These are phyloP conservation scores for Podila clonocystis DNA, from an alignment of 192 early-diverging fungal genomes.

Conservation along the genomic window DNA sequence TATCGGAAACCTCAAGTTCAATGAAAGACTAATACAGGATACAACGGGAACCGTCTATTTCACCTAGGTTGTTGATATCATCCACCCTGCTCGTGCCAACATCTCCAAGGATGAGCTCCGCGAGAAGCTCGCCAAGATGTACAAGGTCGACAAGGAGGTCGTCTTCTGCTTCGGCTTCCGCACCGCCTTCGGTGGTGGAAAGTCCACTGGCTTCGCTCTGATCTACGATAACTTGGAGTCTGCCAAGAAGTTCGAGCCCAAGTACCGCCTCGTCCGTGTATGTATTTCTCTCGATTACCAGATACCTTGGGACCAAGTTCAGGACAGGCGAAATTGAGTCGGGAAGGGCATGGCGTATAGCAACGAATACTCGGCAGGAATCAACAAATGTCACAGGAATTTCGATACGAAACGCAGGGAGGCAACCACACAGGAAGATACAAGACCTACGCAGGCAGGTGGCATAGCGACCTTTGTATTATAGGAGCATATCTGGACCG, in stretches of 20 bases:
- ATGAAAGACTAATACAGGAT: slow-evolving; percentile 85
- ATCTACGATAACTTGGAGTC: slow-evolving; percentile 97
- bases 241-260: slow-evolving; percentile 99
- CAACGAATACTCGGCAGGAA: too few species aligned
- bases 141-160: slow-evolving; percentile 90
- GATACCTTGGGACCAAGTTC: not conserved
- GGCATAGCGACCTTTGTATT: too few species aligned
- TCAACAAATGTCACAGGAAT: too few species aligned
- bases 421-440: too few species aligned
- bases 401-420: too few species aligned
- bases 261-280: slow-evolving; percentile 92
- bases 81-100: slow-evolving; percentile 95
- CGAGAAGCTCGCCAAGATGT: slow-evolving; percentile 94
- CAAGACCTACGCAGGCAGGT: too few species aligned
- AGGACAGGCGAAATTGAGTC: too few species aligned
- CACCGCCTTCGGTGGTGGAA: slow-evolving; percentile 97
- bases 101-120: slow-evolving; percentile 92
- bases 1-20: slow-evolving; percentile 43
- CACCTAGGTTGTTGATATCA: slow-evolving; percentile 83
- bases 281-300: slow-evolving; percentile 9
- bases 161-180: slow-evolving; percentile 96
- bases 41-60: too few species aligned
- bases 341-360: too few species aligned
- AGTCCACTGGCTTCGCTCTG: slow-evolving; percentile 93
- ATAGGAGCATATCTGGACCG: too few species aligned